A percentile compares a stretch with the other conserved stretches of the same genome.
Conservation (phyloP, 2,329 filamentous ascomycete species). For the Pseudocercospora pini-densiflorae region DNA sequence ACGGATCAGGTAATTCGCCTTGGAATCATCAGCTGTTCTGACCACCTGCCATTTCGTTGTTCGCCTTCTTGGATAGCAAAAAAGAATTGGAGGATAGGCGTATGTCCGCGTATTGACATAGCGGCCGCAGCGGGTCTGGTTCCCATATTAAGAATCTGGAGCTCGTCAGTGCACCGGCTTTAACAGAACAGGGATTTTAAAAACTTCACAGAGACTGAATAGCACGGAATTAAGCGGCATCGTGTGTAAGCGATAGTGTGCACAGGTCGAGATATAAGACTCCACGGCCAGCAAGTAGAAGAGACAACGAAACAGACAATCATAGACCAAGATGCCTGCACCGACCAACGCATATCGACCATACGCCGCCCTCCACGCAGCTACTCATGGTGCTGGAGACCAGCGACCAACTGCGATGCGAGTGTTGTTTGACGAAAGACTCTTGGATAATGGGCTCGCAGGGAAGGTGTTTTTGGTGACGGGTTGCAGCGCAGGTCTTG, state of each 20-base stretch:
- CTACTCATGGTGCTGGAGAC: constrained; percentile 13
- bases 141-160: not conserved
- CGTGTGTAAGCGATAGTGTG: not conserved
- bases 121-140: not conserved
- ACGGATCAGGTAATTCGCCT: too few species aligned
- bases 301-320: not conserved
- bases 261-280: not conserved
- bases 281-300: not conserved
- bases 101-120: not conserved
- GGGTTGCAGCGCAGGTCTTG: constrained; percentile 18
- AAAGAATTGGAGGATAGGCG: too few species aligned
- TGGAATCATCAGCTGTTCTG: too few species aligned
- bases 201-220: not conserved
- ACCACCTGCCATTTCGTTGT: too few species aligned
- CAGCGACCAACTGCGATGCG: constrained; percentile 12
- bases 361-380: not conserved
- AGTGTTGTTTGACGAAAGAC: constrained; percentile 16
- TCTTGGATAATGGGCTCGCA: constrained; percentile 7
- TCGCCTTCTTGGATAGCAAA: too few species aligned
- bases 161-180: not conserved
- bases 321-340: not conserved
- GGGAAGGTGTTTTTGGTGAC: constrained; percentile 20
- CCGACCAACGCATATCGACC: not conserved
- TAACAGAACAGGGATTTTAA: not conserved
- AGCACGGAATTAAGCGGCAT: not conserved